Percentiles rank a stretch among this genome's conserved stretches.
These are phyloP conservation scores for Epithele typhae DNA, from an alignment of 768 basidiomycete species.

Conservation along the genomic window DNA sequence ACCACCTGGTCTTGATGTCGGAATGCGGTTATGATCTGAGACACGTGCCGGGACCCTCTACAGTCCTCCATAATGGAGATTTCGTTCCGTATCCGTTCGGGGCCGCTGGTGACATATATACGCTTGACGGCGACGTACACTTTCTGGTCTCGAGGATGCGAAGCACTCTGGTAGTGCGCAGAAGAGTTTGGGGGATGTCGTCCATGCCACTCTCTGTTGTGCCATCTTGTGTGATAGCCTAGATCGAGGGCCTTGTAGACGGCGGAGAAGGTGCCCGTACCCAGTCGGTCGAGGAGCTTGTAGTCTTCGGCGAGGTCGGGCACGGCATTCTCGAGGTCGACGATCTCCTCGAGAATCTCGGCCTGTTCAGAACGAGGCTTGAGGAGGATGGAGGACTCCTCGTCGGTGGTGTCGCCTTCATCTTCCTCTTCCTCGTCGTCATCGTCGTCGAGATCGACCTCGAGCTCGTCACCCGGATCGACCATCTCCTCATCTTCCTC, in stretches of 20 bases:
- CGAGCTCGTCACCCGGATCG: constrained; percentile 30
- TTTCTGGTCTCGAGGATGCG: constrained; percentile 39
- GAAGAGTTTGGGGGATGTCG: constrained; percentile 58
- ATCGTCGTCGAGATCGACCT: no score
- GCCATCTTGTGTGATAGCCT: constrained; percentile 67
- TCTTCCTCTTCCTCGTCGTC: constrained; percentile 30
- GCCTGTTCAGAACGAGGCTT: constrained; percentile 64
- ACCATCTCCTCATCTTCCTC: constrained; percentile 47
- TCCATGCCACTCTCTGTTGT: constrained; percentile 72
- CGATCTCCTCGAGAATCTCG: constrained; percentile 76
- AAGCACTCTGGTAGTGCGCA: constrained; percentile 56
- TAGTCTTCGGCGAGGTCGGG: constrained; percentile 67
- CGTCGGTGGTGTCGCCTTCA: constrained; percentile 46
- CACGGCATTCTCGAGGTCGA: constrained; percentile 60
- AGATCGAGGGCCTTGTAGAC: constrained; percentile 97
- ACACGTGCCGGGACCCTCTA: constrained; percentile 81
- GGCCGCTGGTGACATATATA: constrained; percentile 95
- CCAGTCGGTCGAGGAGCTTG: constrained; percentile 82
- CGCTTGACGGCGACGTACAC: constrained; percentile 92
- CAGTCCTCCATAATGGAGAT: constrained; percentile 84
- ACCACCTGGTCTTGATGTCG: constrained; percentile 89
- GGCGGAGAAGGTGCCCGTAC: constrained; percentile 97
- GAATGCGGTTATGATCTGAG: constrained; percentile 94
- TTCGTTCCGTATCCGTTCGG: constrained; percentile 90
- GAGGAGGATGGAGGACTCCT: constrained; percentile 53